Evolutionary conservation across 1,139 yeast species (phyloP).

Genomic region (Scheffersomyces stambukii): DNA sequence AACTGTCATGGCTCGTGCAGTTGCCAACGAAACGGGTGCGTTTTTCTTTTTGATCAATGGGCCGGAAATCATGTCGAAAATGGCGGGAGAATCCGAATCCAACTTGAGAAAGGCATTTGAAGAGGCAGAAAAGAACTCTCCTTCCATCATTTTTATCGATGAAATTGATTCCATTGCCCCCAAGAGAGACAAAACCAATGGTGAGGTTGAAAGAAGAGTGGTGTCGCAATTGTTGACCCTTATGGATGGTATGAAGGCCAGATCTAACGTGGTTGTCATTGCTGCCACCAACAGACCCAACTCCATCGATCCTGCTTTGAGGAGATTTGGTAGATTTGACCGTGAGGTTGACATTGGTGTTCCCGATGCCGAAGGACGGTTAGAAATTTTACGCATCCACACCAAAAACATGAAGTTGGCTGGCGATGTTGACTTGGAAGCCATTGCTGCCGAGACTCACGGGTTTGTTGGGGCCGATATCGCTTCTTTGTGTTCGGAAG

Average conservation of each 20-base stretch:
- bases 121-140: conserved; percentile 98
- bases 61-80: conserved; percentile 99
- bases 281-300: conserved; percentile 91
- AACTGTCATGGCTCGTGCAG: conserved; percentile 99
- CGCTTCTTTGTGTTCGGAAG: conserved; percentile 92
- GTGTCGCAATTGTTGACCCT: conserved; percentile 94
- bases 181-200: conserved; percentile 98
- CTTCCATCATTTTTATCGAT: conserved; percentile 94
- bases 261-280: conserved; percentile 94
- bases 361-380: conserved; percentile 98
- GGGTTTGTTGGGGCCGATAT: conserved; percentile 95
- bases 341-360: conserved; percentile 99
- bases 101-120: conserved; percentile 97
- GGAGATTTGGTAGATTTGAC: conserved; percentile 98
- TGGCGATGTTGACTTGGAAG: conserved; percentile 92
- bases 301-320: conserved; percentile 95
- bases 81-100: conserved; percentile 99
- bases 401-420: conserved; percentile 97
- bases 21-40: conserved; percentile 98
- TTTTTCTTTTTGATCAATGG: conserved; percentile 97
- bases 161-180: conserved; percentile 99
- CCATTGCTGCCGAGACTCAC: conserved; percentile 75
- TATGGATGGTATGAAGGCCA: conserved; percentile 99
- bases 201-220: conserved; percentile 96
- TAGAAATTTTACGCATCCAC: conserved; percentile 80